Base-by-base conservation (phyloP, 345 rosid genomes). In the Euphorbia lathyris region DNA sequence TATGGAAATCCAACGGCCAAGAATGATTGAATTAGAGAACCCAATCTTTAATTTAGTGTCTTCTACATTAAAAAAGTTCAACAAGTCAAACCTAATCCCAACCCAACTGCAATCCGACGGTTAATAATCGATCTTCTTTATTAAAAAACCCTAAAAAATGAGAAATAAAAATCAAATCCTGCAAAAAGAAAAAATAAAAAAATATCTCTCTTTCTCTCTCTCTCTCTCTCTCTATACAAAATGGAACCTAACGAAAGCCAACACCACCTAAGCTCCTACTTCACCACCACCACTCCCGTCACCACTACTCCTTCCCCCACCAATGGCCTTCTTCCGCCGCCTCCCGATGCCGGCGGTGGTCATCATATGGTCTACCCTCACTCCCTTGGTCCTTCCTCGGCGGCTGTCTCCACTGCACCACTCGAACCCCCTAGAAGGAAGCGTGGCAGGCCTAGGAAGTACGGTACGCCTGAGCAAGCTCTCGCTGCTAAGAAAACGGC, bases 401-500 rank as follows among this genome's bases (percentile, higher is more conserved):
- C 93, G 4, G 89, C 84, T 38, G 84, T 84, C 68, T 26, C 66
- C 17, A 78, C 83, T 40, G 84, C 84, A 20, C 86, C 87, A 29
- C 77, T 82, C 63, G 93, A 87, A 75, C 79, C 88, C 0, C 78
- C 88, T 3, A 85, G 79, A 85, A 80, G 93, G 83, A 95, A 86
- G 89, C 81, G 99, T 26, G 99, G 99, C 3, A 77, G 99, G 52
- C 99, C 97, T 8, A 81, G 99, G 81, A 95, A 95, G 93, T 92
- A 95, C 67, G 97, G 86, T 1, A 95, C 99, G 22, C 97, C 92
- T 16, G 97, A 93, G 52, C 93, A 86, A 69, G 99, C 97, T 57
- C 56, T 90, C 66, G 97, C 97, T 2, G 99, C 97, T 10, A 94
- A 86, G 88, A 91, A 86, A 77, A 78, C 88, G 77, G 90, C 93